Evolutionary conservation across 2,329 filamentous ascomycete genomes (phyloP).

Genomic region (Aspergillus fischeri): DNA sequence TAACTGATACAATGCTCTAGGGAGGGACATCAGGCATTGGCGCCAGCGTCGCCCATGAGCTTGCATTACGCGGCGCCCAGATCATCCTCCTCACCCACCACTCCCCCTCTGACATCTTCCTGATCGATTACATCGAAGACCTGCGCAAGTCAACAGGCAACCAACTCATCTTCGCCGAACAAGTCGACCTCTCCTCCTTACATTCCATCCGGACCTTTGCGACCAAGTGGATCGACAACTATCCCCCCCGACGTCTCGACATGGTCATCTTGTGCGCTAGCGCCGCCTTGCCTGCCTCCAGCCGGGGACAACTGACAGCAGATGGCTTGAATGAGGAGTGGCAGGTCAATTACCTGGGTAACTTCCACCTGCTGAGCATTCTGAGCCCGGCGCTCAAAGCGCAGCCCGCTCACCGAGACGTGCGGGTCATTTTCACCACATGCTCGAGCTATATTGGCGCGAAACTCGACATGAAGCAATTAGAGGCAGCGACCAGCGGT

Average conservation of each 20-base stretch:
- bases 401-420: slow-evolving; percentile 90
- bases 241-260: slow-evolving; percentile 81
- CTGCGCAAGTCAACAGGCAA: slow-evolving; percentile 73
- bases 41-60: slow-evolving; percentile 66
- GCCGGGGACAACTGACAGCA: slow-evolving; percentile 56
- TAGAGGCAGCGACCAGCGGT: slow-evolving; percentile 1
- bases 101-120: slow-evolving; percentile 75
- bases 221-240: slow-evolving; percentile 96
- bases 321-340: slow-evolving; percentile 87
- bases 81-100: slow-evolving; percentile 84
- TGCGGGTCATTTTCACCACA: slow-evolving; percentile 79
- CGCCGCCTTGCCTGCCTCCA: slow-evolving; percentile 56
- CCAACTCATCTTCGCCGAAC: slow-evolving; percentile 88
- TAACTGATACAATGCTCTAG: slow-evolving; percentile 34
- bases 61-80: slow-evolving; percentile 82
- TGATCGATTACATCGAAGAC: slow-evolving; percentile 89
- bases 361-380: slow-evolving; percentile 91
- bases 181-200: slow-evolving; percentile 84
- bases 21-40: slow-evolving; percentile 93
- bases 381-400: slow-evolving; percentile 84
- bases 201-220: slow-evolving; percentile 89
- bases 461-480: slow-evolving; percentile 51
- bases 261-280: slow-evolving; percentile 86
- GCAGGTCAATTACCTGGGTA: slow-evolving; percentile 92
- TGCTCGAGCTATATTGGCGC: slow-evolving; percentile 85